Conservation (phyloP, 2,329 filamentous ascomycete genomes). For the Aspergillus neotritici region DNA sequence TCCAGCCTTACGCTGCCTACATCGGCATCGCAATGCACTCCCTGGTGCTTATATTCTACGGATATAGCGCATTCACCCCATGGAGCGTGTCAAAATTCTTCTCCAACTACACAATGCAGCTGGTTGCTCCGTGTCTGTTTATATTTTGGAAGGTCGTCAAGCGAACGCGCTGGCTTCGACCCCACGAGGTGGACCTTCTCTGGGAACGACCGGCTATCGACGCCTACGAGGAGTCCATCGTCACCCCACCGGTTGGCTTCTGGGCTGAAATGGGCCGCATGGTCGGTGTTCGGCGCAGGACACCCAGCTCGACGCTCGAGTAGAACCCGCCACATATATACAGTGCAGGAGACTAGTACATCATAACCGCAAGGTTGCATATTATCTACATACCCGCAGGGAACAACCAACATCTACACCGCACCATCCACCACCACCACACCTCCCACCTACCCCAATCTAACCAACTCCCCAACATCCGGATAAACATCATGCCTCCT, state of each 20-base stretch:
- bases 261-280: constrained; percentile 8
- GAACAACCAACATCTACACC: no score
- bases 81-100: constrained; percentile 64
- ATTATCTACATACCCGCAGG: no score
- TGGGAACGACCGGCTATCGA: constrained; percentile 12
- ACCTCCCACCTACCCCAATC: no score
- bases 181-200: constrained; percentile 7
- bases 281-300: no score
- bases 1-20: constrained; percentile 60
- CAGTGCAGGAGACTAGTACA: no score
- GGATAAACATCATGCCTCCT: no score
- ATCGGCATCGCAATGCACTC: constrained; percentile 57
- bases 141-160: constrained; percentile 55
- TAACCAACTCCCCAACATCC: no score
- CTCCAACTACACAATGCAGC: constrained; percentile 63
- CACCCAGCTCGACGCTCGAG: no score
- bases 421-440: no score
- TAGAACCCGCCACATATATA: no score
- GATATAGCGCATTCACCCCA: constrained; percentile 66
- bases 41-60: constrained; percentile 64
- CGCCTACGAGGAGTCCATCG: constrained; percentile 7
- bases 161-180: constrained; percentile 1
- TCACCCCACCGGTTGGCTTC: constrained; percentile 10
- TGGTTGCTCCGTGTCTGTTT: constrained; percentile 60
- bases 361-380: no score